Conservation (phyloP, 2,329 filamentous ascomycete species). For the Gaeumannomyces tritici region DNA sequence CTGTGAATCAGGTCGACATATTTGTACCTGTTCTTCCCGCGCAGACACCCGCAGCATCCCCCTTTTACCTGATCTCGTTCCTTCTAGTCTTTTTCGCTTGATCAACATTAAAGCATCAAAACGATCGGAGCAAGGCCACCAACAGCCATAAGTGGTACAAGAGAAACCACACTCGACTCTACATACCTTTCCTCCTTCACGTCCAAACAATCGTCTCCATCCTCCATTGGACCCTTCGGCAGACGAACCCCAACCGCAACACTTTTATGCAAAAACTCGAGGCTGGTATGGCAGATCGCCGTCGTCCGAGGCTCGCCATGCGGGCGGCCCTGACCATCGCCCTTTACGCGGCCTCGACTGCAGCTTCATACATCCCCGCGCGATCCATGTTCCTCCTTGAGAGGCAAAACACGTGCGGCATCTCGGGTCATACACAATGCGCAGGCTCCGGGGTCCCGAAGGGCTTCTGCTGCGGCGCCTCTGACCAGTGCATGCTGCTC, state of each 20-base stretch:
- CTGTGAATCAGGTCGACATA: slow-evolving; percentile 3
- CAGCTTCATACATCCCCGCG: slow-evolving; percentile 25
- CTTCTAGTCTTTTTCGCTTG: neutral
- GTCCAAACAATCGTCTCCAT: neutral
- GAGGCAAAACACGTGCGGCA: slow-evolving; percentile 39
- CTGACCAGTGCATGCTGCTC: slow-evolving; percentile 47
- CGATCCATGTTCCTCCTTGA: slow-evolving; percentile 25
- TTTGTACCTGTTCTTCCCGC: neutral
- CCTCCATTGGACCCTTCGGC: neutral
- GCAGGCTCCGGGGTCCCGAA: slow-evolving; percentile 41
- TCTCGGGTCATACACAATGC: slow-evolving; percentile 40
- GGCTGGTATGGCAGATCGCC: neutral
- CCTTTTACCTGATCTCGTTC: neutral
- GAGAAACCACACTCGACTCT: neutral
- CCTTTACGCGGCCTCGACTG: slow-evolving; percentile 17
- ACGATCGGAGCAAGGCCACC: too few species aligned
- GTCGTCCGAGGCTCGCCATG: slow-evolving; percentile 7
- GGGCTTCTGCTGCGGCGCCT: slow-evolving; percentile 56
- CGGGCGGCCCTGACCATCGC: slow-evolving; percentile 26
- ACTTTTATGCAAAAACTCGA: neutral
- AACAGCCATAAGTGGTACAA: neutral
- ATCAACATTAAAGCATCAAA: too few species aligned
- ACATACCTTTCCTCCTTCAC: neutral
- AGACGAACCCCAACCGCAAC: neutral
- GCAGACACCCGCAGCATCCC: neutral